phyloP scores from a whole-genome alignment of 176 grass and related monocot species.

The Alloteropsis semialata region DNA sequence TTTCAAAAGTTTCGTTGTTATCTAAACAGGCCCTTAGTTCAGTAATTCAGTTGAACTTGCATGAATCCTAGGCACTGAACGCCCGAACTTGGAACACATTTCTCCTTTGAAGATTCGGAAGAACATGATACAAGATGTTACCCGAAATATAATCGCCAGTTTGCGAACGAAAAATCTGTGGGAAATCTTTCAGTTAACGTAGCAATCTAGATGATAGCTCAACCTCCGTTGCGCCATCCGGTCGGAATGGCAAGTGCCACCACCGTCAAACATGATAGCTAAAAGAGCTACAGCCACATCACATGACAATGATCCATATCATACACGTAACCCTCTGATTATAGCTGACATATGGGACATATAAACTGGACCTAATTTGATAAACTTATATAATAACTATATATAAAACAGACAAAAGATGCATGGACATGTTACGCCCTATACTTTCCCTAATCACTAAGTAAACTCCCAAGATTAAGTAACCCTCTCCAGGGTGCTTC shows the following conservation, averaged over 20 bases:
- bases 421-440: background rate
- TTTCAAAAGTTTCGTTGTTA: too few species aligned
- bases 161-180: too few species aligned
- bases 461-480: background rate
- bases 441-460: constrained; percentile 9
- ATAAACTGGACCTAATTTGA: background rate
- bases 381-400: background rate
- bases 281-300: background rate
- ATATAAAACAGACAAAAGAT: background rate
- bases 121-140: background rate
- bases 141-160: background rate
- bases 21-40: too few species aligned
- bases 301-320: background rate
- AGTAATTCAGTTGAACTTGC: background rate
- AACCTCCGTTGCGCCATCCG: background rate
- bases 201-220: background rate
- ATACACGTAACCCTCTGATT: background rate
- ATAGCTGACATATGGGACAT: background rate
- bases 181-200: too few species aligned
- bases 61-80: background rate
- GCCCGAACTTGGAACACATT: background rate
- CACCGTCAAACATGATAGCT: background rate
- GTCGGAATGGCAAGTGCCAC: background rate
- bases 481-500: background rate
- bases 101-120: background rate